Evolutionary conservation across 2,329 filamentous ascomycete genomes (phyloP).

Genomic region (Plectosphaerella cucumerina): DNA sequence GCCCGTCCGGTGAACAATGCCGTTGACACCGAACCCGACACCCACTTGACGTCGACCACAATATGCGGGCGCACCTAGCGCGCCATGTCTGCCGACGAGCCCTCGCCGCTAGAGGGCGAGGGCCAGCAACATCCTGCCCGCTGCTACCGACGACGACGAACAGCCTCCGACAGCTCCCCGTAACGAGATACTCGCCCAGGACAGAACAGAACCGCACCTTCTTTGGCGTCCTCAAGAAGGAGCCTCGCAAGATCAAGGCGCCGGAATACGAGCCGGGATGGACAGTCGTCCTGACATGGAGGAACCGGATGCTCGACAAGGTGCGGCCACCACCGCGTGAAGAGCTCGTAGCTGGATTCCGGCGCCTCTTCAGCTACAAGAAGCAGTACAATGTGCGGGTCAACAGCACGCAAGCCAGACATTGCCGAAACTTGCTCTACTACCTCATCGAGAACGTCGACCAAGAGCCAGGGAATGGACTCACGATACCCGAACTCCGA

Average conservation of each 20-base stretch:
- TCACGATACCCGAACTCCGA: slow-evolving; percentile 36
- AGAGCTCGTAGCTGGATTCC: slow-evolving; percentile 64
- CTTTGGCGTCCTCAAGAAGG: slow-evolving; percentile 58
- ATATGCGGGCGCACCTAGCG: slow-evolving; percentile 41
- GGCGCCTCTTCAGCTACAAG: slow-evolving; percentile 58
- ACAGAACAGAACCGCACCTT: slow-evolving; percentile 41
- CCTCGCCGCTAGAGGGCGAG: slow-evolving; percentile 26
- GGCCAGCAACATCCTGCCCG: slow-evolving; percentile 25
- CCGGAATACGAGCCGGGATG: slow-evolving; percentile 67
- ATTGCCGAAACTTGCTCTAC: slow-evolving; percentile 52
- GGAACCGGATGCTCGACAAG: slow-evolving; percentile 57
- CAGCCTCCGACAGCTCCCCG: not conserved
- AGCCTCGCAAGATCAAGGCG: slow-evolving; percentile 55
- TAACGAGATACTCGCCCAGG: not conserved
- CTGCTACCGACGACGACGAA: slow-evolving; percentile 17
- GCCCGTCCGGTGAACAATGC: too few species aligned
- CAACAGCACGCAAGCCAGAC: slow-evolving; percentile 62
- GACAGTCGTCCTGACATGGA: slow-evolving; percentile 65
- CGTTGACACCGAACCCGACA: too few species aligned
- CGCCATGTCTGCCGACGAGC: slow-evolving; percentile 36
- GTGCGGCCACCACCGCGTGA: slow-evolving; percentile 58
- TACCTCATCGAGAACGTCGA: slow-evolving; percentile 47
- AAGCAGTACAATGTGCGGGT: slow-evolving; percentile 41
- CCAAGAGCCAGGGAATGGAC: slow-evolving; percentile 22
- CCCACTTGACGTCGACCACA: slow-evolving; percentile 13